These are phyloP conservation scores for Ceratocystis lukuohia DNA, from an alignment of 2,329 filamentous ascomycete species.

Conservation along the genomic window DNA sequence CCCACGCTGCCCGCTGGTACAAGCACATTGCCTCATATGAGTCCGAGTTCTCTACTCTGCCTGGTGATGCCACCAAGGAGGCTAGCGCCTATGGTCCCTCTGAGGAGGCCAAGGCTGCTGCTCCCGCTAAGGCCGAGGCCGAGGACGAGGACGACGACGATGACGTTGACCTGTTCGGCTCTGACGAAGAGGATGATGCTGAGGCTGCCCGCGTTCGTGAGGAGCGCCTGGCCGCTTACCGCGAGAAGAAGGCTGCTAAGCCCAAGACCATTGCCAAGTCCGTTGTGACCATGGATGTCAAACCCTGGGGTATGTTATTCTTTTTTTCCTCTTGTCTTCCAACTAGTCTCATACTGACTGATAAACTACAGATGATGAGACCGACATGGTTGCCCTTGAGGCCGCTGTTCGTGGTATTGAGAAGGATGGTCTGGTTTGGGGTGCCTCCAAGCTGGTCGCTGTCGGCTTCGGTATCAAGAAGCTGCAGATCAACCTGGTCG, in stretches of 20 bases:
- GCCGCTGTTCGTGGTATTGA: constrained; percentile 67
- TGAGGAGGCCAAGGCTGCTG: constrained; percentile 65
- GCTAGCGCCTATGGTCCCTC: constrained; percentile 82
- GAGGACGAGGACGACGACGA: constrained; percentile 49
- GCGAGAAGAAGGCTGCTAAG: constrained; percentile 93
- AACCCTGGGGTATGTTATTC: constrained; percentile 87
- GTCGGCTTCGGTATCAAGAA: constrained; percentile 98
- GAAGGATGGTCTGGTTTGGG: constrained; percentile 93
- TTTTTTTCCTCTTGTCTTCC: constrained; percentile 4
- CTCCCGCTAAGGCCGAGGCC: constrained; percentile 70
- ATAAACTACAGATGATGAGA: constrained; percentile 62
- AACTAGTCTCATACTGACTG: constrained; percentile 22
- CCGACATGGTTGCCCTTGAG: constrained; percentile 75
- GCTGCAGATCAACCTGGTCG: constrained; percentile 94
- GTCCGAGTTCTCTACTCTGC: constrained; percentile 79
- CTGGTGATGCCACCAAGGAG: constrained; percentile 79
- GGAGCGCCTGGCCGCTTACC: constrained; percentile 84
- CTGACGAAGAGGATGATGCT: constrained; percentile 84
- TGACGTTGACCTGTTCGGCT: constrained; percentile 85
- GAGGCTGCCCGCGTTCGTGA: constrained; percentile 75
- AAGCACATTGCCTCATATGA: constrained; percentile 93
- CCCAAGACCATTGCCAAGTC: constrained; percentile 89
- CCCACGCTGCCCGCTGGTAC: constrained; percentile 93
- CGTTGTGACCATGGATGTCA: constrained; percentile 87
- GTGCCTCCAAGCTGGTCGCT: constrained; percentile 73